These are phyloP conservation scores for Russula lepida DNA, from an alignment of 768 basidiomycete genomes.

Conservation along the genomic window DNA sequence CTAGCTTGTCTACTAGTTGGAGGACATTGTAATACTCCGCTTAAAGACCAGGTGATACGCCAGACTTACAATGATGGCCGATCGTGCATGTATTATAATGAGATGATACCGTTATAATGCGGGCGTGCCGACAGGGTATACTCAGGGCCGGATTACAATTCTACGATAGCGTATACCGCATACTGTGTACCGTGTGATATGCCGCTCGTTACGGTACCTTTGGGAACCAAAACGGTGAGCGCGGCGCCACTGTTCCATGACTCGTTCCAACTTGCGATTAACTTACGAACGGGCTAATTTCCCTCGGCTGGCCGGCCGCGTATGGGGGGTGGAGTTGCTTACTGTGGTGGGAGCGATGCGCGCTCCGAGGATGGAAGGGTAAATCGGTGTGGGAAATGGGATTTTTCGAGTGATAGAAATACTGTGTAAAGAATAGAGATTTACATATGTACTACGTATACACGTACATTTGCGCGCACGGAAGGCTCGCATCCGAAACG, in stretches of 20 bases:
- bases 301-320: neutral
- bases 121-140: neutral
- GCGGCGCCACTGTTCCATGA: neutral
- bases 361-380: constrained; percentile 11
- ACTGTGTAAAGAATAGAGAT: neutral
- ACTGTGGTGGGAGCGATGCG: neutral
- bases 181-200: neutral
- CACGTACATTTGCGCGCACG: constrained; percentile 11
- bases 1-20: neutral
- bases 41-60: neutral
- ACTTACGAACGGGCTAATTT: no score
- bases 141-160: neutral
- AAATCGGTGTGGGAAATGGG: neutral
- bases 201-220: neutral
- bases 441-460: constrained; percentile 6
- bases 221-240: neutral
- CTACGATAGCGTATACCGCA: no score
- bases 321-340: neutral
- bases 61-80: neutral
- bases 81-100: neutral
- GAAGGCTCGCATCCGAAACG: neutral
- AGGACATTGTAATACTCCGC: neutral
- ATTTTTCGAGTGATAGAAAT: neutral
- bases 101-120: constrained; percentile 13
- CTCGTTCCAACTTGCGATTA: neutral